A percentile compares a stretch with the other conserved stretches of the same genome.
Conservation (phyloP, 2,329 filamentous ascomycete genomes). For the Cladophialophora yegresii region DNA sequence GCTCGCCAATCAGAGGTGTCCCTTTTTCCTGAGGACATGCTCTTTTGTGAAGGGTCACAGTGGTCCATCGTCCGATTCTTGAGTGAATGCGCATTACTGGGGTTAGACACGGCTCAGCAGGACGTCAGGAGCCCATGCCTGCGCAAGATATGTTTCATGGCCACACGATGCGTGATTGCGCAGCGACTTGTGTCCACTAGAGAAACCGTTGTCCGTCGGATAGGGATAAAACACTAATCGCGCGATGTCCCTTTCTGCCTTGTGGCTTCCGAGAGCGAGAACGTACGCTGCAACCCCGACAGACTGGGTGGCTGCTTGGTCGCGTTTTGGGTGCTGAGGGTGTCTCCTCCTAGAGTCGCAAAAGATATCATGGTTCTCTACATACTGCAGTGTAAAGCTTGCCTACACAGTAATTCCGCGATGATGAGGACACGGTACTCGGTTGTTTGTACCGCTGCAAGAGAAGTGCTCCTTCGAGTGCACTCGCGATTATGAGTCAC, state of each 20-base stretch:
- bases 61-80: background rate
- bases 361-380: background rate
- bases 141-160: background rate
- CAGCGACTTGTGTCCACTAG: background rate
- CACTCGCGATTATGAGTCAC: conserved; percentile 8
- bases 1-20: background rate
- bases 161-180: background rate
- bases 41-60: background rate
- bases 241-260: background rate
- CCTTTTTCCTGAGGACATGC: background rate
- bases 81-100: background rate
- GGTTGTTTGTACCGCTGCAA: background rate
- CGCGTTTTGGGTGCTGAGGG: background rate
- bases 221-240: background rate
- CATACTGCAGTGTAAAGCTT: background rate
- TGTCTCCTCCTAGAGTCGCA: background rate
- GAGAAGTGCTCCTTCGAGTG: background rate
- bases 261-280: background rate
- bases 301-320: background rate
- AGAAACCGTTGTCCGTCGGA: background rate
- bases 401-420: background rate
- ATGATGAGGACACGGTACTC: background rate
- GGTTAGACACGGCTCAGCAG: background rate
- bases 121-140: background rate
- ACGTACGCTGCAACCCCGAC: background rate